Evolutionary conservation across 2,329 filamentous ascomycete genomes (phyloP).

Genomic region (Fusarium coicis): DNA sequence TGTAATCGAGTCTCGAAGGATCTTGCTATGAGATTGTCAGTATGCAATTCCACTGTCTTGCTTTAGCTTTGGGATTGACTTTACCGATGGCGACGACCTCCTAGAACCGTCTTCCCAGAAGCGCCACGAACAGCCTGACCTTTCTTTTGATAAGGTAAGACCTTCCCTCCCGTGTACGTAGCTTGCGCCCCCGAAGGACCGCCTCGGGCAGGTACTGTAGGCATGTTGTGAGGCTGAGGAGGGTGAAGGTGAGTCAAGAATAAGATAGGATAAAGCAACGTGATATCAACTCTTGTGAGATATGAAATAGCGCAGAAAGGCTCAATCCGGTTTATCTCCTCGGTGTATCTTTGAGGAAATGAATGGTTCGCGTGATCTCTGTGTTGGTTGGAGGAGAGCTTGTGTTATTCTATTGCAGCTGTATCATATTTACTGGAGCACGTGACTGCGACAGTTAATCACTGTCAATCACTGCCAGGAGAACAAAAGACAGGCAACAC

Average conservation of each 20-base stretch:
- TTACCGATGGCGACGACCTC: slow-evolving; percentile 43
- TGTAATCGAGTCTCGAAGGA: slow-evolving; percentile 58
- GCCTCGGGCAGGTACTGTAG: slow-evolving; percentile 34
- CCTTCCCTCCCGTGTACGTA: not conserved
- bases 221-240: not conserved
- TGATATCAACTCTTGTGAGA: too few relatives aligned
- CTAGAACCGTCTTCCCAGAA: slow-evolving; percentile 38
- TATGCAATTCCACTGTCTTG: not conserved
- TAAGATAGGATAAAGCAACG: too few relatives aligned
- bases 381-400: not conserved
- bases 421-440: not conserved
- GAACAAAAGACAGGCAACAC: not conserved
- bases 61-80: not conserved
- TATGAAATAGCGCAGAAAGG: not conserved
- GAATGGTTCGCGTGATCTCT: not conserved
- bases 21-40: slow-evolving; percentile 53
- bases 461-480: not conserved
- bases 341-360: not conserved
- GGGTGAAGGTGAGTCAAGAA: too few relatives aligned
- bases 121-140: not conserved
- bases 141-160: not conserved
- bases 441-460: slow-evolving; percentile 4
- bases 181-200: slow-evolving; percentile 42
- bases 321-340: not conserved
- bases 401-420: not conserved